Conservation (phyloP, 495 filamentous ascomycete genomes). For the Pseudevernia furfuracea region DNA sequence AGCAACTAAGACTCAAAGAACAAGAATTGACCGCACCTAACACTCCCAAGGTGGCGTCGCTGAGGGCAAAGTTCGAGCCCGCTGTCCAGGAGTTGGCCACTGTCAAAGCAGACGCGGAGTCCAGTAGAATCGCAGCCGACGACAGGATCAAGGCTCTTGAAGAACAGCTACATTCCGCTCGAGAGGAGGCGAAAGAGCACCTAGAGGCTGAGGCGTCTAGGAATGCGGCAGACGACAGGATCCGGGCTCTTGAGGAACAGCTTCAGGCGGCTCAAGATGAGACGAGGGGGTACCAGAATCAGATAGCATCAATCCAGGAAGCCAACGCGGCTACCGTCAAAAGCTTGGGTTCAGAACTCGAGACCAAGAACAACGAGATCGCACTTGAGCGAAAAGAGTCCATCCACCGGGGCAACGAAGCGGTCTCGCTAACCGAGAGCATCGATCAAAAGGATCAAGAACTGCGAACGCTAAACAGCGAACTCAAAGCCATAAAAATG, state of each 20-base stretch:
- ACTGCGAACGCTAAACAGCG: constrained; percentile 24
- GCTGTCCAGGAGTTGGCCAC: neutral
- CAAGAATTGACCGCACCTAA: neutral
- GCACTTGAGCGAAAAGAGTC: constrained; percentile 32
- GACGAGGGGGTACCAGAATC: neutral
- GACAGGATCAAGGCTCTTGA: constrained; percentile 10
- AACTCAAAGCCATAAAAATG: constrained; percentile 25
- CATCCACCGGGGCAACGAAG: constrained; percentile 31
- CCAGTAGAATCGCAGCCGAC: constrained; percentile 33
- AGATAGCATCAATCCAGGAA: constrained; percentile 10
- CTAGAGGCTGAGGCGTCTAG: constrained; percentile 31
- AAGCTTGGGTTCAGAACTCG: constrained; percentile 14
- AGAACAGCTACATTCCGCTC: constrained; percentile 3
- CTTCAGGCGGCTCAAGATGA: constrained; percentile 9
- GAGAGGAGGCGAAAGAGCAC: constrained; percentile 1
- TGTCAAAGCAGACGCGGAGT: constrained; percentile 26
- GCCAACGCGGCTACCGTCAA: constrained; percentile 2
- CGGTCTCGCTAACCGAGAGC: constrained; percentile 35
- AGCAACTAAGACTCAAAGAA: constrained; percentile 10
- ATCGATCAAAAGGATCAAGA: constrained; percentile 40
- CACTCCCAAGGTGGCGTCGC: neutral
- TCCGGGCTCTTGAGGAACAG: neutral
- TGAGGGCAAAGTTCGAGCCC: neutral
- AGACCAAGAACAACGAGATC: constrained; percentile 15
- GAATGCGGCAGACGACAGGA: constrained; percentile 27